phyloP scores from a whole-genome alignment of 208 protist species.

The Trypanosomatidae sp. region DNA sequence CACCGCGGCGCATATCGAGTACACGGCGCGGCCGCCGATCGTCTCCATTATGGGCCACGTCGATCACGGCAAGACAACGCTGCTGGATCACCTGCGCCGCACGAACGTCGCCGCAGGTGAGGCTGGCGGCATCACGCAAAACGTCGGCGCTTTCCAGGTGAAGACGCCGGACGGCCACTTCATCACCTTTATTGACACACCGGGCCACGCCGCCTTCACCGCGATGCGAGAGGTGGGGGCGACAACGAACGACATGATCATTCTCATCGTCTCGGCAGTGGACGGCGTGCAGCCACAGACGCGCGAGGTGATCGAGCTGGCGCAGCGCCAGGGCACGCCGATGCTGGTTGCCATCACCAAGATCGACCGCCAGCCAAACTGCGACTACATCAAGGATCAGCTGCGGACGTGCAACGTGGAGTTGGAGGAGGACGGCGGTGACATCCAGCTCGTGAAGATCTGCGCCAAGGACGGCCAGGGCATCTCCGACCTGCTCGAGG shows the following conservation, averaged over 20 bases:
- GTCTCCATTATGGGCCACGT: constrained; percentile 99
- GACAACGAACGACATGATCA: constrained; percentile 94
- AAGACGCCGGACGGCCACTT: constrained; percentile 41
- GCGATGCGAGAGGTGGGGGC: constrained; percentile 95
- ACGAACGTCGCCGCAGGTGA: constrained; percentile 93
- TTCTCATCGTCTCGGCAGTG: constrained; percentile 96
- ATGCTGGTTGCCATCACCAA: constrained; percentile 98
- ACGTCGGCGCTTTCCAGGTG: constrained; percentile 94
- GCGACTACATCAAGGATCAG: constrained; percentile 75
- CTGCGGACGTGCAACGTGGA: constrained; percentile 79
- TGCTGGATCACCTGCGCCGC: constrained; percentile 95
- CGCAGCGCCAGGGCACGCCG: constrained; percentile 64
- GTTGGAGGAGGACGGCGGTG: constrained; percentile 94
- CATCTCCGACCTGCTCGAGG: constrained; percentile 89
- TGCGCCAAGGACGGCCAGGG: constrained; percentile 87
- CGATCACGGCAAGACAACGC: constrained; percentile 98
- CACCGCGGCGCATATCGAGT: constrained; percentile 75
- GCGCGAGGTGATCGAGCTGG: constrained; percentile 88
- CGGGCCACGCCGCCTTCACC: constrained; percentile 97
- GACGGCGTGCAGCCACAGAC: constrained; percentile 97
- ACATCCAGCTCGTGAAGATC: constrained; percentile 92
- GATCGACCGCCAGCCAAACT: constrained; percentile 93
- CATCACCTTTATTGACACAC: constrained; percentile 98
- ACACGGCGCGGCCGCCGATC: constrained; percentile 88
- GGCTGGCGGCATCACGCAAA: constrained; percentile 98